phyloP scores from a whole-genome alignment of 352 stramenopile species.

The Elongisporangium anandrum region DNA sequence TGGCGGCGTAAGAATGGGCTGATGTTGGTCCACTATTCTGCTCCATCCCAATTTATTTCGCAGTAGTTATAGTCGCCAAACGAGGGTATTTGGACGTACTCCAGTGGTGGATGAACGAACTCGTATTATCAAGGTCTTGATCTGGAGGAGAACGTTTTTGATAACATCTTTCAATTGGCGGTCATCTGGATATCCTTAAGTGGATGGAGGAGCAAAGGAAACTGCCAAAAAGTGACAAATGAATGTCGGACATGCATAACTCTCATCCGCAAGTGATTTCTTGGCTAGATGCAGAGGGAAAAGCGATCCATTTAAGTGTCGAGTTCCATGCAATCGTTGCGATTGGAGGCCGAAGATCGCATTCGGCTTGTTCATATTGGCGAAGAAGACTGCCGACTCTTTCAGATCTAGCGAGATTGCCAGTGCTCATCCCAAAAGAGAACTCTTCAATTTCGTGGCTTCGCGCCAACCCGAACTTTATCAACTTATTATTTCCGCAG shows the following conservation, averaged over 20 bases:
- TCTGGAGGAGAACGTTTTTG: no score
- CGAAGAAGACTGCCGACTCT: no score
- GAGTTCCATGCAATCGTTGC: not conserved
- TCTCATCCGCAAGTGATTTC: not conserved
- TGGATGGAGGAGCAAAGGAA: not conserved
- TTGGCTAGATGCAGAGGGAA: not conserved
- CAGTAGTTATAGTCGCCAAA: not conserved
- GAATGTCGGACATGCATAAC: not conserved
- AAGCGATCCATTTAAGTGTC: not conserved
- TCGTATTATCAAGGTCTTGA: no score
- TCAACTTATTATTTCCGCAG: no score
- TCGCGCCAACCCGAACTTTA: no score
- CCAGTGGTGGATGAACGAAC: not conserved
- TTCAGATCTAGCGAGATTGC: not conserved
- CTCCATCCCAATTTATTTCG: not conserved
- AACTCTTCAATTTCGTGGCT: no score
- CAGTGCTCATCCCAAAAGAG: no score
- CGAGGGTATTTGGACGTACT: not conserved
- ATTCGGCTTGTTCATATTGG: no score
- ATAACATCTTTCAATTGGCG: not conserved
- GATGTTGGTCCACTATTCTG: not conserved
- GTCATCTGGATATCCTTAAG: constrained; percentile 1
- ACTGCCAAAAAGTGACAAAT: not conserved
- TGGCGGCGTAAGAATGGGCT: not conserved
- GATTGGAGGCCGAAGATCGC: not conserved